phyloP scores from a whole-genome alignment of 2,329 filamentous ascomycete genomes.

The Fonsecaea erecta region DNA sequence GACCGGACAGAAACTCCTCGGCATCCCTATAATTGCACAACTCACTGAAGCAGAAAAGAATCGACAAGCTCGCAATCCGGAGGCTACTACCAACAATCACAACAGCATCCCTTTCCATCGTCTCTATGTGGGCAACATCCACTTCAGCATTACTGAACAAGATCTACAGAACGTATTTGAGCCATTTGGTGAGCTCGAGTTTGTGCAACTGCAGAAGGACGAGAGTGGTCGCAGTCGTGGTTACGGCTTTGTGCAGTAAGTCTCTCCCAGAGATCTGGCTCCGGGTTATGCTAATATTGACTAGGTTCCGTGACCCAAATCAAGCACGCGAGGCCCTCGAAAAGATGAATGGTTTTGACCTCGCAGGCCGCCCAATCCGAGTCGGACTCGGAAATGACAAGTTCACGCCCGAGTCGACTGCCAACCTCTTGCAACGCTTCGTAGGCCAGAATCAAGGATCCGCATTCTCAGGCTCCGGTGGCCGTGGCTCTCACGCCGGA shows the following conservation, averaged over 20 bases:
- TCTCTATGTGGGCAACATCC: conserved; percentile 98
- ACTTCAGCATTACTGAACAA: conserved; percentile 97
- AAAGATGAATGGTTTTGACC: conserved; percentile 99
- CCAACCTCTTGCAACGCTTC: conserved; percentile 89
- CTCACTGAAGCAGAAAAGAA: conserved; percentile 99
- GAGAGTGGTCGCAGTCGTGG: conserved; percentile 87
- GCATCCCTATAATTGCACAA: conserved; percentile 97
- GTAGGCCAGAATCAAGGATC: conserved; percentile 85
- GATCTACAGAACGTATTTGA: conserved; percentile 96
- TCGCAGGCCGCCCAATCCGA: conserved; percentile 94
- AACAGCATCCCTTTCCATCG: conserved; percentile 95
- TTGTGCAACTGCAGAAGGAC: conserved; percentile 96
- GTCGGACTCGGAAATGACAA: conserved; percentile 99
- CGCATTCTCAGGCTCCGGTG: conserved; percentile 86
- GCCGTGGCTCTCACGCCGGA: conserved; percentile 80
- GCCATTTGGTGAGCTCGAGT: conserved; percentile 96
- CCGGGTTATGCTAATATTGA: conserved; percentile 37
- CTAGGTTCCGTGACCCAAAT: conserved; percentile 83
- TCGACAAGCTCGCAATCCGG: conserved; percentile 85
- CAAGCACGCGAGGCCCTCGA: conserved; percentile 93
- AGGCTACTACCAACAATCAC: conserved; percentile 69
- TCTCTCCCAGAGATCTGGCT: conserved; percentile 38
- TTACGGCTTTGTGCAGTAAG: conserved; percentile 98
- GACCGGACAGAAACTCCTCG: conserved; percentile 97
- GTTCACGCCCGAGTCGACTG: conserved; percentile 96